Evolutionary conservation across 225 moss, liverwort and hornwort species (phyloP).

Genomic region (Lunularia cruciata): DNA sequence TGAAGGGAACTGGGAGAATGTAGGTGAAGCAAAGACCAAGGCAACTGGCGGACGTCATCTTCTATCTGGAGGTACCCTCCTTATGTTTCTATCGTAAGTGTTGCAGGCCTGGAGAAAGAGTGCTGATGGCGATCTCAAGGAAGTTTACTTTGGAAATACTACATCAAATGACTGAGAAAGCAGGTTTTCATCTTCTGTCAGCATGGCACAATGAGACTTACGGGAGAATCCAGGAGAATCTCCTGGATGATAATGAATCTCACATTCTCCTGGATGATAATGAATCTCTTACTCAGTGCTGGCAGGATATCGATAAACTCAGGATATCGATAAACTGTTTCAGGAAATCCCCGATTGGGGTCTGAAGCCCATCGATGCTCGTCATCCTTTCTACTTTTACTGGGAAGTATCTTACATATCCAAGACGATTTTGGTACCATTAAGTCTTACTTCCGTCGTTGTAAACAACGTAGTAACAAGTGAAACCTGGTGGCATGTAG

Average conservation of each 20-base stretch:
- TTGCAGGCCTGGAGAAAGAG: conserved; percentile 59
- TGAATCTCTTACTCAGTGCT: conserved; percentile 63
- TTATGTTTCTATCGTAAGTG: too few species aligned
- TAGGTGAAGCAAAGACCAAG: too few species aligned
- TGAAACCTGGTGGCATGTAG: too few species aligned
- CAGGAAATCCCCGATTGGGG: conserved; percentile 60
- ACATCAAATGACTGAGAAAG: conserved; percentile 57
- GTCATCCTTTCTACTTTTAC: conserved; percentile 89
- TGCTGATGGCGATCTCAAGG: conserved; percentile 73
- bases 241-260: conserved; percentile 58
- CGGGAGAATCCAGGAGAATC: conserved; percentile 71
- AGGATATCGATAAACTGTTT: conserved; percentile 64
- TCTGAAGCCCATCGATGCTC: conserved; percentile 74
- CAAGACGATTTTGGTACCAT: too few species aligned
- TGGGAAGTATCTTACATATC: too few species aligned
- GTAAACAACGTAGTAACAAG: too few species aligned
- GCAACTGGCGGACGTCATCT: too few species aligned
- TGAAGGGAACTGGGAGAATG: too few species aligned
- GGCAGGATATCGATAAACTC: conserved; percentile 57
- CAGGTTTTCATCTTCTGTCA: conserved; percentile 60
- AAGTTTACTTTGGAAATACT: conserved; percentile 70
- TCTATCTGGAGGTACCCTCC: too few species aligned
- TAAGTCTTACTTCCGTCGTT: too few species aligned
- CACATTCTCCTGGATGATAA: conserved; percentile 64
- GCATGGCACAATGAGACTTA: conserved; percentile 76